Evolutionary conservation across 345 rosid genomes (phyloP).

Genomic region (Lagerstroemia speciosa): DNA sequence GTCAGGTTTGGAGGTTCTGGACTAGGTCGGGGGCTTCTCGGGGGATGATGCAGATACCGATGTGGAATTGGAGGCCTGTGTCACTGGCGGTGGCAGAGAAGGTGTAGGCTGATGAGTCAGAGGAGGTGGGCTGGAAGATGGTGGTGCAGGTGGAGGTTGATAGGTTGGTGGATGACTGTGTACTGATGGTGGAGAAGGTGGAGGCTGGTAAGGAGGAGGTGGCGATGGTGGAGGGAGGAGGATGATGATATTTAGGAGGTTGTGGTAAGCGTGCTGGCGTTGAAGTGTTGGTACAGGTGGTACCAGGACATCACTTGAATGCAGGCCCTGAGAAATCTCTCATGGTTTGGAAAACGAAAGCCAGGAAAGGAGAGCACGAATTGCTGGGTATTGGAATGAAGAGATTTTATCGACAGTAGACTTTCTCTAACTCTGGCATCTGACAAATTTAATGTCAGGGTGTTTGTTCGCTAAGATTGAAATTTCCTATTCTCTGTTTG

Average conservation of each 20-base stretch:
- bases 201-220: conserved; percentile 5
- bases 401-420: no score
- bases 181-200: conserved; percentile 7
- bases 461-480: no score
- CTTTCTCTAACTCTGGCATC: no score
- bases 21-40: not conserved
- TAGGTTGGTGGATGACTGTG: no score
- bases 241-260: not conserved
- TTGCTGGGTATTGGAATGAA: no score
- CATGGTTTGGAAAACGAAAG: not conserved
- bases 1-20: not conserved
- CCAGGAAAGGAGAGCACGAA: not conserved
- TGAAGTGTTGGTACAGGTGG: no score
- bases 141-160: conserved; percentile 6
- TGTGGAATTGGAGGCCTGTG: no score
- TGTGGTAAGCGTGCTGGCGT: no score
- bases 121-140: not conserved
- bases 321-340: not conserved
- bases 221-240: conserved; percentile 1
- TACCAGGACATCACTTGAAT: not conserved
- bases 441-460: no score
- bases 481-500: no score
- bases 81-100: not conserved
- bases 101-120: conserved; percentile 1
- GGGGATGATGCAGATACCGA: not conserved